Evolutionary conservation across 805 yeast genomes (phyloP), one percentile per base, ranked within the genome.

Genomic region (Pichia californica): DNA sequence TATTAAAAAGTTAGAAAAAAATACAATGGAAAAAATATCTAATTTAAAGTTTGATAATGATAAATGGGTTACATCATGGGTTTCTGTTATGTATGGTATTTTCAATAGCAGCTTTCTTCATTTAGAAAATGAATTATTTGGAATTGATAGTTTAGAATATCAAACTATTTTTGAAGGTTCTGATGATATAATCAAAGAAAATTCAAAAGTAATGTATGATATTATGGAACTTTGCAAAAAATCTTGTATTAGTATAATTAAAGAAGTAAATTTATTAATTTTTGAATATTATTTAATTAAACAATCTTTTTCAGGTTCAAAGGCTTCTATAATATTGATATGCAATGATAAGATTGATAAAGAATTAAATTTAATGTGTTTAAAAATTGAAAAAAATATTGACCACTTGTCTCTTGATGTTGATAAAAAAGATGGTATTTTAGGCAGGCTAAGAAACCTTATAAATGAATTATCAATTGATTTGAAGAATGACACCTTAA

Each of bases 241-340:
- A 21, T 44, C 46, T n/a, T 59, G 62, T 33, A 36, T 55, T 15
- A 45, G 43, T 10, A 42, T 55, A 5, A 49, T 59, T 19, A 51
- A 54, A 26, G 59, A 56, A 29, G 43, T 58, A 7, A 56, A 59
- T 21, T 31, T 59, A 10, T 38, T 58, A 5, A 48, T 58, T 1
- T 57, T 61, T 43, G 63, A 59, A 38, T 54, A 52, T 39, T 53
- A 61, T 38, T 41, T 59, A 36, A 39, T 58, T 16, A 53, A 55
- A 30, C 41, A 51, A 5, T 52, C 52, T 7, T 19, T 35, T 3
- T 31, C 44, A 20, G 18, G 40, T 10, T 47, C 44, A 29, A 52
- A 51, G 8, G 41, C 49, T 1, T 46, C 53, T 8, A 44, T 57
- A 14, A 10, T 53, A 3, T 30, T 41, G 4, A 51, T 56, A 19